These are phyloP conservation scores for Penicillium sp. DNA, from an alignment of 2,329 filamentous ascomycete genomes.

Conservation along the genomic window DNA sequence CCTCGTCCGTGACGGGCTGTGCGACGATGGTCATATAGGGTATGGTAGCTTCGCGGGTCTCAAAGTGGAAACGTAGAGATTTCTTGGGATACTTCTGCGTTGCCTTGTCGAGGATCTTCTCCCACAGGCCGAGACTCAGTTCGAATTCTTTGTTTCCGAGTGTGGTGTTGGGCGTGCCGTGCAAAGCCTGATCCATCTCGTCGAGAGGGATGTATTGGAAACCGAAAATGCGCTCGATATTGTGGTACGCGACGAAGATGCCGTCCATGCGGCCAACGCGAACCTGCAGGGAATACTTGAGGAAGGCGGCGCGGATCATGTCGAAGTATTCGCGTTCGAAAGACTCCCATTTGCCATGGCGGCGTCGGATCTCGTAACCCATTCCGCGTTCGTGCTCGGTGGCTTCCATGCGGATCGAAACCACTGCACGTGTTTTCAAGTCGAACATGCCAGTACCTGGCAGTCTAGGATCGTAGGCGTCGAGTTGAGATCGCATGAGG, in stretches of 20 bases:
- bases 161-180: slow-evolving; percentile 66
- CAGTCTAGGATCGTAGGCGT: slow-evolving; percentile 80
- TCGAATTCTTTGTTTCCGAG: slow-evolving; percentile 85
- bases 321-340: slow-evolving; percentile 96
- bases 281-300: slow-evolving; percentile 96
- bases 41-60: slow-evolving; percentile 62
- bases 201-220: slow-evolving; percentile 88
- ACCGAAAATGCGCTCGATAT: slow-evolving; percentile 90
- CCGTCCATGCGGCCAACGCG: slow-evolving; percentile 98
- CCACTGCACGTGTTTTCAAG: slow-evolving; percentile 88
- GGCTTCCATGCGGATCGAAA: slow-evolving; percentile 87
- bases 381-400: slow-evolving; percentile 68
- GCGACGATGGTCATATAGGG: slow-evolving; percentile 87
- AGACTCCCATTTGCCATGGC: slow-evolving; percentile 79
- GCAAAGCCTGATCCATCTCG: slow-evolving; percentile 89
- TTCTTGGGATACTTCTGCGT: slow-evolving; percentile 70
- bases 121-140: slow-evolving; percentile 74
- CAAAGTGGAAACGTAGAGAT: slow-evolving; percentile 78
- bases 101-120: slow-evolving; percentile 74
- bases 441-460: slow-evolving; percentile 95
- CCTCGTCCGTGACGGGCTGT: slow-evolving; percentile 72
- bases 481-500: slow-evolving; percentile 90
- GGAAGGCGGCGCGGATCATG: slow-evolving; percentile 89
- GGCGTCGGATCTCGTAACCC: slow-evolving; percentile 81
- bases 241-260: slow-evolving; percentile 96